Evolutionary conservation across 2,329 filamentous ascomycete genomes (phyloP).

Genomic region (Fusarium fracticaudum): DNA sequence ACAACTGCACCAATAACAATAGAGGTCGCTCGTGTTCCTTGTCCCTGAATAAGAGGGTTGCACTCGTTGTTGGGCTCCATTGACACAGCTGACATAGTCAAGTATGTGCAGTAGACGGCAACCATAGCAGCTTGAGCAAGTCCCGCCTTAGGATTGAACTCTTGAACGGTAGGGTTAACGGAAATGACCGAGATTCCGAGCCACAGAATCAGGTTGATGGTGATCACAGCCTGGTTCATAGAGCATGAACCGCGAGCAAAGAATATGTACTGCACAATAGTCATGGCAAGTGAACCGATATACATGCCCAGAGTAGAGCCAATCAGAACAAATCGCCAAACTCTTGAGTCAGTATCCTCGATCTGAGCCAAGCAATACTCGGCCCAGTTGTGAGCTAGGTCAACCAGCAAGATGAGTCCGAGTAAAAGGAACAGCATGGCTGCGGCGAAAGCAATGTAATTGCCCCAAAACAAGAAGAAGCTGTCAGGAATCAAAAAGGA

Average conservation of each 20-base stretch:
- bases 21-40: conserved; percentile 88
- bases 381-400: conserved; percentile 96
- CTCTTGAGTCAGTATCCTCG: conserved; percentile 82
- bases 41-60: conserved; percentile 89
- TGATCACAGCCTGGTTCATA: conserved; percentile 98
- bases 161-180: conserved; percentile 89
- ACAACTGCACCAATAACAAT: conserved; percentile 93
- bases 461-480: conserved; percentile 96
- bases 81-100: conserved; percentile 97
- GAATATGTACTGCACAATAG: conserved; percentile 96
- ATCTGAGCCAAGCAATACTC: conserved; percentile 96
- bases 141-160: conserved; percentile 91
- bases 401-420: conserved; percentile 90
- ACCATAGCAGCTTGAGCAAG: conserved; percentile 98
- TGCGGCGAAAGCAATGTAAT: conserved; percentile 87
- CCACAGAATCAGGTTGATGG: conserved; percentile 89
- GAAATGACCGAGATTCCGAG: conserved; percentile 84
- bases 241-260: conserved; percentile 84
- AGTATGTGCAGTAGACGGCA: conserved; percentile 96
- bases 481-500: conserved; percentile 95
- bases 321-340: conserved; percentile 89
- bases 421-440: conserved; percentile 95
- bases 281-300: conserved; percentile 89
- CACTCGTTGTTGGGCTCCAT: conserved; percentile 98
- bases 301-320: conserved; percentile 96